Evolutionary conservation across 2,329 filamentous ascomycete genomes (phyloP).

Genomic region (Colletotrichum australisinense): DNA sequence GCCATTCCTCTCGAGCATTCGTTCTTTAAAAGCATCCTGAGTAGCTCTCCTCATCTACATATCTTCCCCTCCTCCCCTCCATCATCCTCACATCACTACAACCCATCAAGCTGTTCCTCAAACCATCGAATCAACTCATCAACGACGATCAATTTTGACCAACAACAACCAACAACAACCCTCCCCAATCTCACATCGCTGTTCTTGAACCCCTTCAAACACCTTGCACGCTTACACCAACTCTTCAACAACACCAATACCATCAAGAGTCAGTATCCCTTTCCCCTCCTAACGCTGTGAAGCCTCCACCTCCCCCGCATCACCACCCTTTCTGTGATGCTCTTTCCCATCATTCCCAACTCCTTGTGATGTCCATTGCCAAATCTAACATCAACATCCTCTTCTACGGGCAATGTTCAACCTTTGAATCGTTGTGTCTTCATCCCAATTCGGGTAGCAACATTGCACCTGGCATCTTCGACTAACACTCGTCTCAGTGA

Average conservation of each 20-base stretch:
- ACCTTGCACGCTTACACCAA: conserved; percentile 1
- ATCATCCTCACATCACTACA: conserved; percentile 24
- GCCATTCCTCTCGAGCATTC: conserved; percentile 22
- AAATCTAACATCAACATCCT: not conserved
- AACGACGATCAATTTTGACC: not conserved
- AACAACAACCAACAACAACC: not conserved
- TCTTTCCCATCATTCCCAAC: conserved; percentile 4
- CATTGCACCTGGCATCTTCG: not conserved
- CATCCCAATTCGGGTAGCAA: too few relatives aligned
- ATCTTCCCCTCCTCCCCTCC: conserved; percentile 14
- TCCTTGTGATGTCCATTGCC: not conserved
- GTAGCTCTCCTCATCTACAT: conserved; percentile 30
- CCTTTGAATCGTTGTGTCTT: too few relatives aligned
- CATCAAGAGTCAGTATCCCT: conserved; percentile 36
- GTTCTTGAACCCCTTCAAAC: not conserved
- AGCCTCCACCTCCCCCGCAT: conserved; percentile 26
- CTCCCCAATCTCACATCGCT: not conserved
- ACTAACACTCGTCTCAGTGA: conserved; percentile 72
- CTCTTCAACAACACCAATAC: not conserved
- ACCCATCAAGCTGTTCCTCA: not conserved
- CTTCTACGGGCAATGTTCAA: not conserved
- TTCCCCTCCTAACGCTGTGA: not conserved
- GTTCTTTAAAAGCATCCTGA: conserved; percentile 30
- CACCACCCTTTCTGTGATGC: conserved; percentile 22
- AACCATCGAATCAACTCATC: conserved; percentile 6